These are phyloP conservation scores for Alternaria metachromatica DNA, from an alignment of 2,329 filamentous ascomycete genomes.

Conservation along the genomic window DNA sequence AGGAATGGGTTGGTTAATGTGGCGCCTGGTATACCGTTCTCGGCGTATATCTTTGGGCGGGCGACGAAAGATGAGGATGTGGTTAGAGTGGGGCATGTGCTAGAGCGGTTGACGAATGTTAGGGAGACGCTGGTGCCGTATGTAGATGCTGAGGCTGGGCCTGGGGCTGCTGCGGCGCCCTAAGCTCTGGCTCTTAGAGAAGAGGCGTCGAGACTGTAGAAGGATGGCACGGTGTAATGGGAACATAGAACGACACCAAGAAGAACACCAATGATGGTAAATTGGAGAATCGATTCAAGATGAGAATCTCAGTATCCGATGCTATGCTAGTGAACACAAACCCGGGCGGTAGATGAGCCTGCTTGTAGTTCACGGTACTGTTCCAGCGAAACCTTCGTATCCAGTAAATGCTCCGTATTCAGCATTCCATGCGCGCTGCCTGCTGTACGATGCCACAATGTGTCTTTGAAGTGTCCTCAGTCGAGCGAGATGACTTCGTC, in stretches of 20 bases:
- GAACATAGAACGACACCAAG: background rate
- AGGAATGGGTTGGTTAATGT: constrained; percentile 55
- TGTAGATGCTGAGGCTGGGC: background rate
- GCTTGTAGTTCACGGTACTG: background rate
- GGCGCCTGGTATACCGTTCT: constrained; percentile 59
- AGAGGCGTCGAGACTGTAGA: background rate
- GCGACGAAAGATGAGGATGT: constrained; percentile 9
- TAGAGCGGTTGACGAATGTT: constrained; percentile 4
- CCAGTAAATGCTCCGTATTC: background rate
- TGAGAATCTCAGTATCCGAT: background rate
- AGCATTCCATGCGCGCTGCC: background rate
- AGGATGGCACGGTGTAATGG: background rate
- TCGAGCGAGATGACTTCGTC: constrained; percentile 16
- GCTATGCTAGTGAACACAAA: background rate
- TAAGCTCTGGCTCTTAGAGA: background rate
- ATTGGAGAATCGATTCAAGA: background rate
- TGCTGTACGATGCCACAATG: too few relatives aligned
- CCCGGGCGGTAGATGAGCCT: background rate
- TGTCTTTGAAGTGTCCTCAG: background rate
- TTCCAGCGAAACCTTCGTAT: background rate
- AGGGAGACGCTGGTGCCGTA: constrained; percentile 3
- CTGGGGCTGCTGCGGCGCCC: background rate
- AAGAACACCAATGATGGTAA: background rate
- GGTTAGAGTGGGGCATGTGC: constrained; percentile 8
- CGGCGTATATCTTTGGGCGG: constrained; percentile 12